A percentile compares a stretch with the other conserved stretches of the same genome.
phyloP scores from a whole-genome alignment of 495 filamentous ascomycete genomes.

The Aspergillus ellipticus region DNA sequence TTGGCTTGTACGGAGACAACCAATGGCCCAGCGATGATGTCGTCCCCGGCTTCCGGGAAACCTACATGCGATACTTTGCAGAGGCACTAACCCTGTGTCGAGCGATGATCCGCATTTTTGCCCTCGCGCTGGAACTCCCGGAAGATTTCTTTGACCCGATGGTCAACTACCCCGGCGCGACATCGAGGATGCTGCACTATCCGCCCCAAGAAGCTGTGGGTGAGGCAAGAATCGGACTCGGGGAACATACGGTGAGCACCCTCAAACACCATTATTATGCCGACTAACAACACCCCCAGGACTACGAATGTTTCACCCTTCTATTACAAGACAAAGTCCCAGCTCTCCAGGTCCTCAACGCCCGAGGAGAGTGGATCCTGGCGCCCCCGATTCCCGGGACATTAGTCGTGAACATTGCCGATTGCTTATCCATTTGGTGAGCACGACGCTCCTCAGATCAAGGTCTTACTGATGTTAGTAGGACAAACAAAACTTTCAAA shows the following conservation, averaged over 20 bases:
- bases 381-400: slow-evolving; percentile 40
- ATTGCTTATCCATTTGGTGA: slow-evolving; percentile 45
- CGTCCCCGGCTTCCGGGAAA: slow-evolving; percentile 17
- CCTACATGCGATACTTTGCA: slow-evolving; percentile 25
- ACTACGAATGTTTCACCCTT: slow-evolving; percentile 48
- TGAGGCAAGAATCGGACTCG: slow-evolving; percentile 39
- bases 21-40: slow-evolving; percentile 24
- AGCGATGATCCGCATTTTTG: slow-evolving; percentile 40
- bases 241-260: slow-evolving; percentile 35
- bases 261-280: background rate
- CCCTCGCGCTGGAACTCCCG: slow-evolving; percentile 39
- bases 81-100: slow-evolving; percentile 28
- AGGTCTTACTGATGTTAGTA: slow-evolving; percentile 1
- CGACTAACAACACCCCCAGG: slow-evolving; percentile 14
- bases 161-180: slow-evolving; percentile 39
- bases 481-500: slow-evolving; percentile 41
- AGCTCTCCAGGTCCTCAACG: slow-evolving; percentile 43
- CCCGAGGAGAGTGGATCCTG: slow-evolving; percentile 38
- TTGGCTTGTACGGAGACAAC: slow-evolving; percentile 25
- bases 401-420: slow-evolving; percentile 50
- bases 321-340: slow-evolving; percentile 35
- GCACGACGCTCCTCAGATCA: background rate
- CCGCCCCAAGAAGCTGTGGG: slow-evolving; percentile 30
- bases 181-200: slow-evolving; percentile 44
- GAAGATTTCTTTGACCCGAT: slow-evolving; percentile 44